Percentiles rank a stretch among this genome's conserved stretches.
These are phyloP conservation scores for Irineochytrium annulatum DNA, from an alignment of 192 early-diverging fungal genomes.

Conservation along the genomic window DNA sequence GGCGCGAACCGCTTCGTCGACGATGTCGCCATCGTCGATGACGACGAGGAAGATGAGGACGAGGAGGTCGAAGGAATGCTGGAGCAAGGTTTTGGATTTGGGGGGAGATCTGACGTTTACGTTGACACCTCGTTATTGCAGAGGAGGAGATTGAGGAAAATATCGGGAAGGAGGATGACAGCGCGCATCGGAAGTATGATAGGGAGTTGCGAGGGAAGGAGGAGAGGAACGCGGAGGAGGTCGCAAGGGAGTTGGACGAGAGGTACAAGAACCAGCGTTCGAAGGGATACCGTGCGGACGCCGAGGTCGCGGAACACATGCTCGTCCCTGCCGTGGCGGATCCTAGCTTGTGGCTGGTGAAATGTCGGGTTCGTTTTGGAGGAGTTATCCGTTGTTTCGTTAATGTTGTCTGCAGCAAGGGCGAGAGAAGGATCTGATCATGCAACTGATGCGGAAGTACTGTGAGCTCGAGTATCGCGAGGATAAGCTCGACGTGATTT, in stretches of 20 bases:
- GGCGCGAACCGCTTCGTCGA: slow-evolving; percentile 56
- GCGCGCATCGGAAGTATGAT: slow-evolving; percentile 48
- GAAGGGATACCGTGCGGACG: slow-evolving; percentile 40
- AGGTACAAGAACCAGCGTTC: slow-evolving; percentile 72
- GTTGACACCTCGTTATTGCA: slow-evolving; percentile 1
- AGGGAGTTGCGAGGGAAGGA: slow-evolving; percentile 56
- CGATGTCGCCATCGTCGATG: slow-evolving; percentile 68
- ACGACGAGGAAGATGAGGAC: slow-evolving; percentile 74
- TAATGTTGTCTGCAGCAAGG: slow-evolving; percentile 49
- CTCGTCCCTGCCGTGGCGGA: slow-evolving; percentile 81
- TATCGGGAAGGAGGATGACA: slow-evolving; percentile 58
- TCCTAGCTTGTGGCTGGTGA: slow-evolving; percentile 87
- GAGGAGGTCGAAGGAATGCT: slow-evolving; percentile 60
- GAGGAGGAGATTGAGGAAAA: slow-evolving; percentile 74
- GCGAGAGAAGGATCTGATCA: slow-evolving; percentile 83
- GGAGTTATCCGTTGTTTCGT: neutral
- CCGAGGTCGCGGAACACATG: slow-evolving; percentile 71
- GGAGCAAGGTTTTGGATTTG: neutral
- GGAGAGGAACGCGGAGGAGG: slow-evolving; percentile 75
- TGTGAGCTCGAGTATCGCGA: slow-evolving; percentile 62
- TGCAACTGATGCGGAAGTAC: slow-evolving; percentile 70
- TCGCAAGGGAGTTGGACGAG: slow-evolving; percentile 69
- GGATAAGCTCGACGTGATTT: slow-evolving; percentile 68
- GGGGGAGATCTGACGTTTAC: neutral
- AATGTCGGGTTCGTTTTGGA: slow-evolving; percentile 57